Base-by-base conservation (phyloP, 2,329 filamentous ascomycete genomes). In the Cercospora canescens region DNA sequence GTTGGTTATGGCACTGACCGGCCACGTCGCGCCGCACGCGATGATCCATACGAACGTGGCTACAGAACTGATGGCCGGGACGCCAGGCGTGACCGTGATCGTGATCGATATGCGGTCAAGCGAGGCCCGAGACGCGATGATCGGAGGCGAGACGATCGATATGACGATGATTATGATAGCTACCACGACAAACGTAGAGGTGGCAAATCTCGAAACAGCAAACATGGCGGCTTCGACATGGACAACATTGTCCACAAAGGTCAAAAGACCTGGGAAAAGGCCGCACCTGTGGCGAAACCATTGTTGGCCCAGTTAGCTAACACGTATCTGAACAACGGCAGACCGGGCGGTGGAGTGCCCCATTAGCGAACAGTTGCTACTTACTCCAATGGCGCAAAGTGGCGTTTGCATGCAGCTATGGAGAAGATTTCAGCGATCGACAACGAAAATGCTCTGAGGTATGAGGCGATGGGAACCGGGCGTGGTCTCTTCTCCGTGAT, bases 271-370 rank as follows among this genome's bases (percentile, higher is more conserved):
- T 76, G 74, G 74, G 66, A 72, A 52, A 75, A 68, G 26, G 74
- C 72, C 12, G 74, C 69, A 63, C 74, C 74, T 4, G 67, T 76
- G 18, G 74, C 74, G 18, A 76, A 75, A 67, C 74, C 74, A 11
- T 58, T 75, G 58, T 58, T 75, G 37, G 59, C 60, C 14, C 71
- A 73, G 37, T 52, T 76, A 56, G 74, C 74, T 21, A 73, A 73
- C 58, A 70, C 70, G 52, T 76, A 76, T 65, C 60, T 76, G 7
- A 69, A 70, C 45, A 65, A 70, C 45, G 67, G 65, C 37, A 56
- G 63, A 63, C 56, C 18, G 39, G 62, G 62, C 6, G 60, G 60
- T n/a, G 62, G 62, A 39, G 62, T 63, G 62, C 62, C 62, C 28
- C 62, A 63, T 59, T 63, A 63, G 54, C 62, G 39, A 59, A 63